Evolutionary conservation across 2,329 filamentous ascomycete species (phyloP).

Genomic region (Fusarium solani-melongenae): DNA sequence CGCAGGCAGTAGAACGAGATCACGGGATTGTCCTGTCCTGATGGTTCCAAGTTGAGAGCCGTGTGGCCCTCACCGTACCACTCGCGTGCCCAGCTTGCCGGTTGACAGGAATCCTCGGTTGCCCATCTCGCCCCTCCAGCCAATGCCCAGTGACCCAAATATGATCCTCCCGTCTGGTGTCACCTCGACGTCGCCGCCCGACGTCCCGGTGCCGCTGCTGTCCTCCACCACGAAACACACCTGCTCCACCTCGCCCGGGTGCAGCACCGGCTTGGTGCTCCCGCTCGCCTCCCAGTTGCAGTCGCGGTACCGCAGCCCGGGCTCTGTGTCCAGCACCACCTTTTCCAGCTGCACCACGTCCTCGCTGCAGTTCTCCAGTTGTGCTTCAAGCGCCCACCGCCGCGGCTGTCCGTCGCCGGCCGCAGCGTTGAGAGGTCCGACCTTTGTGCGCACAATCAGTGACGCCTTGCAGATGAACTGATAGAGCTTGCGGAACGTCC

Average conservation of each 20-base stretch:
- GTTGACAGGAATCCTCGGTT: constrained; percentile 89
- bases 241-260: constrained; percentile 73
- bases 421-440: constrained; percentile 66
- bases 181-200: constrained; percentile 49
- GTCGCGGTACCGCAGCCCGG: constrained; percentile 62
- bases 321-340: constrained; percentile 65
- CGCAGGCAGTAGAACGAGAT: not conserved
- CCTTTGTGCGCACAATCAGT: constrained; percentile 90
- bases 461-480: constrained; percentile 95
- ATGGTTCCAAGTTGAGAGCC: not conserved
- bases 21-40: not conserved
- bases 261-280: constrained; percentile 64
- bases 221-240: constrained; percentile 71
- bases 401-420: constrained; percentile 42
- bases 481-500: constrained; percentile 94
- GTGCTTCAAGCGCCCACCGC: constrained; percentile 86
- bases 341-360: constrained; percentile 81
- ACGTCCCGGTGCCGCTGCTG: constrained; percentile 45
- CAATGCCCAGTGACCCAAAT: constrained; percentile 85
- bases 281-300: constrained; percentile 66
- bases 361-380: constrained; percentile 94
- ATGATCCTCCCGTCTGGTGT: constrained; percentile 68
- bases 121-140: constrained; percentile 91
- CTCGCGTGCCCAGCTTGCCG: constrained; percentile 76
- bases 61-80: constrained; percentile 42